phyloP scores from a whole-genome alignment of 495 filamentous ascomycete genomes.

The Penicillium cataractarum region DNA sequence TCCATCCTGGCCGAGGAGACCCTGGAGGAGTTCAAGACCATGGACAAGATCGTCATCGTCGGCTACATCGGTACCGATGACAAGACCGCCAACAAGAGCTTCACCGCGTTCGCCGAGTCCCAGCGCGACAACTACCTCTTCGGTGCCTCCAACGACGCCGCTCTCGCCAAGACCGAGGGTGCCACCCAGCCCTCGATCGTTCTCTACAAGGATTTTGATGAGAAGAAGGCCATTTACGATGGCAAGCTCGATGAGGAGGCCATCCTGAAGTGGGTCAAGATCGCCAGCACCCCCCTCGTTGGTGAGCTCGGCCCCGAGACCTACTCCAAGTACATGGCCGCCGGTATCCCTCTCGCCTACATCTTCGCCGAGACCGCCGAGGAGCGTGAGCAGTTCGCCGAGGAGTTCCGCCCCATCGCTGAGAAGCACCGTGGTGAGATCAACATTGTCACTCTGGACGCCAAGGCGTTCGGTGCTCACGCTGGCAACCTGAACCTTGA shows the following conservation, averaged over 20 bases:
- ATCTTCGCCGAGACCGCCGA: conserved; percentile 95
- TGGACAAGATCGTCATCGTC: conserved; percentile 94
- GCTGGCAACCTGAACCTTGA: conserved; percentile 97
- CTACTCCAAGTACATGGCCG: conserved; percentile 94
- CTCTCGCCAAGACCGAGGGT: conserved; percentile 85
- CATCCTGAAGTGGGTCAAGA: conserved; percentile 82
- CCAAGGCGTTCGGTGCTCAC: conserved; percentile 92
- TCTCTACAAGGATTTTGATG: conserved; percentile 97
- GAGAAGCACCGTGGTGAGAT: conserved; percentile 73
- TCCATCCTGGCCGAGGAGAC: conserved; percentile 77
- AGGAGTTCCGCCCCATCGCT: conserved; percentile 58
- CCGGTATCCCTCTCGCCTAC: conserved; percentile 92
- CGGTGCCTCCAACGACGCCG: conserved; percentile 78
- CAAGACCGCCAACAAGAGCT: conserved; percentile 81
- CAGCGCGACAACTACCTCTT: conserved; percentile 92
- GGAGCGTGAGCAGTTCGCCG: conserved; percentile 79
- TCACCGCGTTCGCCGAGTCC: conserved; percentile 76
- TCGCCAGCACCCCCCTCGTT: conserved; percentile 84
- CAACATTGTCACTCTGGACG: conserved; percentile 98
- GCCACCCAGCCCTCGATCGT: conserved; percentile 85
- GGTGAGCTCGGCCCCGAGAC: conserved; percentile 98
- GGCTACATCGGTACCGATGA: conserved; percentile 85
- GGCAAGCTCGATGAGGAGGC: conserved; percentile 77
- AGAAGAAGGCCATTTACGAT: conserved; percentile 85
- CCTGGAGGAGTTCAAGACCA: conserved; percentile 93